These are phyloP conservation scores for Suhomyces wounanorum DNA, from an alignment of 1,139 yeast species.

Conservation along the genomic window DNA sequence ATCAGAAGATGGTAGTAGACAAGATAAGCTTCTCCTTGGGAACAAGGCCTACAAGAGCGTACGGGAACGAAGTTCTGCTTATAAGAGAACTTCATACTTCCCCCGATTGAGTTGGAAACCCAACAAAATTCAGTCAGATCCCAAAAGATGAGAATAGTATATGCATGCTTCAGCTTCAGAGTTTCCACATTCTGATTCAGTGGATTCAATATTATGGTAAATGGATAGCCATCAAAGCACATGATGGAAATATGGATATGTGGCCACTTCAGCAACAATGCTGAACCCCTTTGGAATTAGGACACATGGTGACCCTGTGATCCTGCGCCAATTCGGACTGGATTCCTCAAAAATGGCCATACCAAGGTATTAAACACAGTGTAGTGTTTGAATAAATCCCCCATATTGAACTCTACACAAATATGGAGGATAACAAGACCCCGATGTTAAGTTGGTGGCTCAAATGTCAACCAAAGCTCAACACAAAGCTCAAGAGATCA, in stretches of 20 bases:
- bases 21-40: not conserved
- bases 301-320: not conserved
- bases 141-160: not conserved
- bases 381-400: not conserved
- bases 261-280: not conserved
- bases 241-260: not conserved
- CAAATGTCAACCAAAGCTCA: no score
- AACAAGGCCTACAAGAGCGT: conserved; percentile 4
- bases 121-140: not conserved
- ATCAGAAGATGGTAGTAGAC: not conserved
- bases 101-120: not conserved
- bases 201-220: not conserved
- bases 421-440: not conserved
- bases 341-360: not conserved
- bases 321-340: not conserved
- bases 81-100: not conserved
- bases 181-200: not conserved
- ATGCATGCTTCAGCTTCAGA: not conserved
- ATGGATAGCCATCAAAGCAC: not conserved
- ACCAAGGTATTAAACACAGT: not conserved
- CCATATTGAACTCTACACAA: conserved; percentile 2
- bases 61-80: conserved; percentile 1
- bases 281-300: not conserved
- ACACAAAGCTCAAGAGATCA: not conserved
- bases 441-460: not conserved